Percentiles rank a stretch among this genome's conserved stretches.
These are phyloP conservation scores for Globisporangium yorkense DNA, from an alignment of 352 stramenopile species.

Conservation along the genomic window DNA sequence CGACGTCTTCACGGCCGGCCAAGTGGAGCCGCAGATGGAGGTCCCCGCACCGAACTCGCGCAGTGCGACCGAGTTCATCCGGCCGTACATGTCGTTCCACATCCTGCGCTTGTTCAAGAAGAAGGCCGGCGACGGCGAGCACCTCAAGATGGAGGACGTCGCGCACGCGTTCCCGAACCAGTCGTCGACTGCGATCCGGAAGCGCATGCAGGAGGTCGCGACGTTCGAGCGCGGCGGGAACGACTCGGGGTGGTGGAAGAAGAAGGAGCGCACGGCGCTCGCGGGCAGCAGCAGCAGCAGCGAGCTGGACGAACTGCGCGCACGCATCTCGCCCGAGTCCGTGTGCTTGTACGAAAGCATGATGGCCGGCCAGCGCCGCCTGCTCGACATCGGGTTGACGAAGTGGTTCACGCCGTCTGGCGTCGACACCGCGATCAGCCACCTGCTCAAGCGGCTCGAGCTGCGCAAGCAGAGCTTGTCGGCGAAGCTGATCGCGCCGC, in stretches of 20 bases:
- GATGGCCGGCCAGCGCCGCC: constrained; percentile 76
- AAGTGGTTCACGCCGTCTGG: constrained; percentile 73
- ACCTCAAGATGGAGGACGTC: constrained; percentile 82
- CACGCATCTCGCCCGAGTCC: constrained; percentile 65
- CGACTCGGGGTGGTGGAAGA: constrained; percentile 81
- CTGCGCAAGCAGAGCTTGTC: constrained; percentile 51
- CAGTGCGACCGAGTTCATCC: constrained; percentile 80
- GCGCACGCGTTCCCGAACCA: constrained; percentile 74
- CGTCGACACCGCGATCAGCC: constrained; percentile 65
- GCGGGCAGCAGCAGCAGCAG: constrained; percentile 22
- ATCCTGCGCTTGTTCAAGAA: constrained; percentile 72
- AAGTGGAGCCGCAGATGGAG: constrained; percentile 71
- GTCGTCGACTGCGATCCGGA: constrained; percentile 70
- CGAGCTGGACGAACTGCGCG: constrained; percentile 20
- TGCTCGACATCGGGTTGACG: constrained; percentile 74
- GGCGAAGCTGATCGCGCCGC: constrained; percentile 39
- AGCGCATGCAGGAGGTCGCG: constrained; percentile 80
- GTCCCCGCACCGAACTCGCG: constrained; percentile 41
- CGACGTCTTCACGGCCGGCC: constrained; percentile 64
- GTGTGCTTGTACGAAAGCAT: constrained; percentile 87
- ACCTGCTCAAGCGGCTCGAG: constrained; percentile 68
- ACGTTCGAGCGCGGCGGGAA: constrained; percentile 81
- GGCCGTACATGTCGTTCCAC: constrained; percentile 84
- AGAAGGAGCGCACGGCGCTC: constrained; percentile 63
- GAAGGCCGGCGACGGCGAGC: constrained; percentile 70